Conservation (phyloP, 192 early-diverging fungal genomes). For the Backusella circina region DNA sequence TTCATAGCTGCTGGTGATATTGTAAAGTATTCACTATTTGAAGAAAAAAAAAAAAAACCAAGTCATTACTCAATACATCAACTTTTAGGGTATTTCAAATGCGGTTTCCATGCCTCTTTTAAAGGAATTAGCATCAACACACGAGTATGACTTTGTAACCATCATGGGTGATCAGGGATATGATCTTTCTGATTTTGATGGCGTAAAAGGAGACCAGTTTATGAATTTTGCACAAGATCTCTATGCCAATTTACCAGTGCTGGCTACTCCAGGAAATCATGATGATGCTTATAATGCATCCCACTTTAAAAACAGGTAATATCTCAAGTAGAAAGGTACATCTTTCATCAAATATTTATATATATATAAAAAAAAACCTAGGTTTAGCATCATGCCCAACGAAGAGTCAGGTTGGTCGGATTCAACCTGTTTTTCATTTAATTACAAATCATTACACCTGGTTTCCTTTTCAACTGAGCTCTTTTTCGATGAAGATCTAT, state of each 20-base stretch:
- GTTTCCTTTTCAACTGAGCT: conserved; percentile 22
- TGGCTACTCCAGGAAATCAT: conserved; percentile 27
- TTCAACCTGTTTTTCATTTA: conserved; percentile 13
- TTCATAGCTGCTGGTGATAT: conserved; percentile 27
- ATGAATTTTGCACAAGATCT: conserved; percentile 20
- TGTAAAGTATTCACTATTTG: neutral
- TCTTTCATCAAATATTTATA: no score
- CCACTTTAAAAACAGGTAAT: conserved; percentile 27
- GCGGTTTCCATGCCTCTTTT: conserved; percentile 8
- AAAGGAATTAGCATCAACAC: conserved; percentile 8
- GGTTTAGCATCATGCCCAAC: conserved; percentile 17
- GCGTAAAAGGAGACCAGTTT: conserved; percentile 21
- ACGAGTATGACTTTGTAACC: conserved; percentile 27
- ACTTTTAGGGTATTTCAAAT: conserved; percentile 14
- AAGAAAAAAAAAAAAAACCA: neutral
- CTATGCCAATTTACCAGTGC: conserved; percentile 25
- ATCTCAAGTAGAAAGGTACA: neutral
- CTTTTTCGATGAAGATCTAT: conserved; percentile 13
- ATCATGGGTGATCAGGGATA: conserved; percentile 27
- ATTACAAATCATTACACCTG: conserved; percentile 27
- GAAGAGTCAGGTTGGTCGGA: conserved; percentile 13
- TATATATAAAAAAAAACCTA: neutral
- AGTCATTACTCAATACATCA: neutral
- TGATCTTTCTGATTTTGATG: conserved; percentile 23
- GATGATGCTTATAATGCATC: conserved; percentile 27